These are phyloP conservation scores for Candida nanaspora DNA, from an alignment of 805 yeast genomes.

Conservation along the genomic window DNA sequence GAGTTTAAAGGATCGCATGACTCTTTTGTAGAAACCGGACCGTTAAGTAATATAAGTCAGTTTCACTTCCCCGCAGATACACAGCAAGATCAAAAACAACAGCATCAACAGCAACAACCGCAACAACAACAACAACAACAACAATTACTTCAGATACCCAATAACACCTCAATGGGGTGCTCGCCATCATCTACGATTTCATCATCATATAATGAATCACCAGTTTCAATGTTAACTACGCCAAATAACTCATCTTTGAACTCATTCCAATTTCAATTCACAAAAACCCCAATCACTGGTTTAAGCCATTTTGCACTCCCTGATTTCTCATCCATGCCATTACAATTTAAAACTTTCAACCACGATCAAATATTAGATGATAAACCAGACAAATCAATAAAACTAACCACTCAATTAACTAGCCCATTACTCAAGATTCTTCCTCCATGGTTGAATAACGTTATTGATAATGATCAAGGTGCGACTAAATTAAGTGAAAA, in stretches of 20 bases:
- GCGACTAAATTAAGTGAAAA: constrained; percentile 37
- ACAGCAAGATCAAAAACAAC: too few relatives aligned
- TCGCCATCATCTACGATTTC: not conserved
- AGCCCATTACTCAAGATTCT: constrained; percentile 18
- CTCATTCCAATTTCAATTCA: not conserved
- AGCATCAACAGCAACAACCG: too few relatives aligned
- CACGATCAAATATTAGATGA: constrained; percentile 41
- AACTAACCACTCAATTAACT: constrained; percentile 15
- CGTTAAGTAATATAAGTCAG: not conserved
- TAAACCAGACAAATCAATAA: constrained; percentile 20
- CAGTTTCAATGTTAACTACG: not conserved
- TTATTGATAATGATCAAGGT: constrained; percentile 29
- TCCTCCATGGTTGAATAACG: constrained; percentile 48
- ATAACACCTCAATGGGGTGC: too few relatives aligned
- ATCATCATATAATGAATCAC: not conserved
- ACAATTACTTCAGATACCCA: not conserved
- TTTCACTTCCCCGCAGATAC: too few relatives aligned
- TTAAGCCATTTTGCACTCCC: constrained; percentile 53
- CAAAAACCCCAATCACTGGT: constrained; percentile 14
- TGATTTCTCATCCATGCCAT: constrained; percentile 29
- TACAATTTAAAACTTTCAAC: constrained; percentile 38
- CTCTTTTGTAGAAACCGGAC: constrained; percentile 18
- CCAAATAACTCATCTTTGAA: not conserved
- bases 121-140: too few relatives aligned
- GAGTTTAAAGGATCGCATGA: constrained; percentile 26